phyloP scores from a whole-genome alignment of 257 asterid genomes.

The Solanum tarijense region DNA sequence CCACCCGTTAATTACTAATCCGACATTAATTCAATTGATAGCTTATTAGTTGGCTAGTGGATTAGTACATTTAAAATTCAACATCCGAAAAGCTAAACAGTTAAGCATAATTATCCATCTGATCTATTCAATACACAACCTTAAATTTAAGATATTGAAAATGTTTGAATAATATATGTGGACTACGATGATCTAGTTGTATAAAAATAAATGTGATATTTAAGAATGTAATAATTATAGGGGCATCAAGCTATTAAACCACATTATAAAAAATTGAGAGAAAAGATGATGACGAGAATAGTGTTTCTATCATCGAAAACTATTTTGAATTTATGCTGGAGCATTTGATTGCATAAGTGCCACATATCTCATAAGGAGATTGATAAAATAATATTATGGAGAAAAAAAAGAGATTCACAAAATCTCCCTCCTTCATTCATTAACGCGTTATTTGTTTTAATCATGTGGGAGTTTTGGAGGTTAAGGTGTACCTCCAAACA shows the following conservation, averaged over 20 bases:
- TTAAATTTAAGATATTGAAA: not conserved
- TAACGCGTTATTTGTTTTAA: not conserved
- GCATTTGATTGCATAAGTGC: not conserved
- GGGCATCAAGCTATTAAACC: not conserved
- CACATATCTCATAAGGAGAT: not conserved
- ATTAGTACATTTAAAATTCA: too few relatives aligned
- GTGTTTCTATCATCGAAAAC: not conserved
- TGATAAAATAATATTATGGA: not conserved
- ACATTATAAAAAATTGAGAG: not conserved
- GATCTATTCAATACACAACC: too few relatives aligned
- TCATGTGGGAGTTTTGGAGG: not conserved
- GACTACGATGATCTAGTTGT: not conserved
- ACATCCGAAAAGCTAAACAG: not conserved
- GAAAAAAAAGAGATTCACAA: not conserved
- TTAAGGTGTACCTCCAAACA: not conserved
- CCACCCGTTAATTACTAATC: not conserved
- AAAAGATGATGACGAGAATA: not conserved
- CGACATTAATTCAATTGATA: not conserved
- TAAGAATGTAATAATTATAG: not conserved
- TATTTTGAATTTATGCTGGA: too few relatives aligned
- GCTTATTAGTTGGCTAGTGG: not conserved
- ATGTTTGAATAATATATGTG: not conserved
- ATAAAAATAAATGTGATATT: not conserved
- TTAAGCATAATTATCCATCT: too few relatives aligned
- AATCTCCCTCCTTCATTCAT: not conserved